These are phyloP conservation scores for Aspergillus sp. DNA, from an alignment of 2,329 filamentous ascomycete species.

Conservation along the genomic window DNA sequence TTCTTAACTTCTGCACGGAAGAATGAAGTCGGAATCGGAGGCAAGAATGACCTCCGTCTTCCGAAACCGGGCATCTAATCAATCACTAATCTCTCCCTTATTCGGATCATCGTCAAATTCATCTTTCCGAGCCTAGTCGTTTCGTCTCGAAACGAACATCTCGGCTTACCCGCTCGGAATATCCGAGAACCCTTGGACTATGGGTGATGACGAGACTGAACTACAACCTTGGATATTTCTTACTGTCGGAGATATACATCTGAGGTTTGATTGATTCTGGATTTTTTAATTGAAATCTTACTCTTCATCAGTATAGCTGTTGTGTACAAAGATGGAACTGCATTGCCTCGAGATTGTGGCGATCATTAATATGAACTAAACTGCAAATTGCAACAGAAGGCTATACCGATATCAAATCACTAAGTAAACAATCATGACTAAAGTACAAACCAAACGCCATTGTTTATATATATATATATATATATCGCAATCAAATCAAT, in stretches of 20 bases:
- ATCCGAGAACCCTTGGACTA: not conserved
- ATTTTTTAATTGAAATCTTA: too few relatives aligned
- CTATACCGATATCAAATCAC: not conserved
- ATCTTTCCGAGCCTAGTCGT: not conserved
- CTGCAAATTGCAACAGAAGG: not conserved
- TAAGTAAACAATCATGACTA: not conserved
- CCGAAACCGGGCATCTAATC: not conserved
- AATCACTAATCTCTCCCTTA: not conserved
- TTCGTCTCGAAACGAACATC: not conserved
- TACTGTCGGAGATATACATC: not conserved
- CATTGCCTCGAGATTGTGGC: not conserved
- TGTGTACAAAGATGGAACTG: too few relatives aligned
- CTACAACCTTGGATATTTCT: not conserved
- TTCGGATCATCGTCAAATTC: not conserved
- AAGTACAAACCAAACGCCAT: slow-evolving; percentile 1
- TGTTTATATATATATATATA: not conserved
- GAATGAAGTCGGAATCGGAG: not conserved
- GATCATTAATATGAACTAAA: not conserved
- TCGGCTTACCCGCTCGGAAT: not conserved
- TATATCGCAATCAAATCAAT: too few relatives aligned
- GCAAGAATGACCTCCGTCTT: too few relatives aligned
- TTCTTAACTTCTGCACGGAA: not conserved
- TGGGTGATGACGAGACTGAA: too few relatives aligned
- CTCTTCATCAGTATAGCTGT: too few relatives aligned
- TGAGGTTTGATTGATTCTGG: too few relatives aligned